phyloP scores from a whole-genome alignment of 116 monocot species.

The Phalaenopsis hybrid region DNA sequence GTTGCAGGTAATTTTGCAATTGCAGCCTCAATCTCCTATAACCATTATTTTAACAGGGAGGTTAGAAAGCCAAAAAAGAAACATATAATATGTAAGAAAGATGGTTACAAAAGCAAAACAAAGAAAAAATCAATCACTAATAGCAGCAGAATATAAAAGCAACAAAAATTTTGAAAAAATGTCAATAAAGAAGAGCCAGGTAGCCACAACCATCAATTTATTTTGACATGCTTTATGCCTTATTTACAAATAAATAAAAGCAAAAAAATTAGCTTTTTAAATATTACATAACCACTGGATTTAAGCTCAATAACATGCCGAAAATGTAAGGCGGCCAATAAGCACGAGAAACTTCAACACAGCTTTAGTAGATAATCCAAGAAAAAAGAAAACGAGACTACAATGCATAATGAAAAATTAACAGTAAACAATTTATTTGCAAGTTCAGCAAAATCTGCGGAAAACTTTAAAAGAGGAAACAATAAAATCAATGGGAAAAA shows the following conservation, averaged over 20 bases:
- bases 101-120: not conserved
- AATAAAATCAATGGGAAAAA: not conserved
- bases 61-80: not conserved
- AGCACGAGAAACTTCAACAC: no score
- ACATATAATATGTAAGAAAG: not conserved
- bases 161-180: not conserved
- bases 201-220: not conserved
- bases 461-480: not conserved
- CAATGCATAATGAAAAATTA: no score
- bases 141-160: not conserved
- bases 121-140: not conserved
- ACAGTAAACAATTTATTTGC: not conserved
- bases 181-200: not conserved
- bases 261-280: not conserved
- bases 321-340: not conserved
- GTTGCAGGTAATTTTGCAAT: conserved; percentile 53
- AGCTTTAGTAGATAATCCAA: not conserved
- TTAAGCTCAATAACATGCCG: not conserved
- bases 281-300: not conserved
- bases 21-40: conserved; percentile 61
- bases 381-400: not conserved
- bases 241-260: not conserved
- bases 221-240: not conserved
- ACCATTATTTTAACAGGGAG: not conserved
- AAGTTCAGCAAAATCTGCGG: not conserved